Evolutionary conservation across 1,139 yeast species (phyloP), one percentile per base, ranked within the genome.

Genomic region (Pichia sp.): DNA sequence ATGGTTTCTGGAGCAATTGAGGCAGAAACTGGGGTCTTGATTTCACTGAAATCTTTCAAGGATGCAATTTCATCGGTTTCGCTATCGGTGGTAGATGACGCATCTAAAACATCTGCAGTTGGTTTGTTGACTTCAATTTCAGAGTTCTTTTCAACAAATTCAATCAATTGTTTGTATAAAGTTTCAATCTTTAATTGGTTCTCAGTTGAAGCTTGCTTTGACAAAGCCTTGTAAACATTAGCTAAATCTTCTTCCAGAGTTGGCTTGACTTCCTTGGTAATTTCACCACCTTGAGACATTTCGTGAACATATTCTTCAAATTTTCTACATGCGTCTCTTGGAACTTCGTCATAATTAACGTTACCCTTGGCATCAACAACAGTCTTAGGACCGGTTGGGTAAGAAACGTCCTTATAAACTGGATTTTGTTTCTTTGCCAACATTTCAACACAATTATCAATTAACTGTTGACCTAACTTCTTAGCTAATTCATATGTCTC

Each of bases 341-440:
- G 81, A 51, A 76, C 82, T 71, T 92, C 98, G 52, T 79, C 73
- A 68, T 87, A 92, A 49, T 73, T 73, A 60, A 92, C 77, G 63
- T 81, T 85, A 68, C 98, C 98, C 71, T 84, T 87, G 52, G 80
- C 76, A 60, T 86, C 95, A 56, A 92, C 83, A 44, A 78, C 73
- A 43, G 98, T 92, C 66, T 85, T 81, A 56, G 98, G 98, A 54
- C 95, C 97, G 46, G 96, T 86, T 62, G 96, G 96, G 62, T 81
- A 82, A 49, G 87, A 75, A 54, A 92, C 95, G 64, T 92, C 97
- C 69, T 90, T 92, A 77, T 80, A 92, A 50, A 90, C 97, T 44
- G 98, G 98, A 56, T 83, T 83, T 43, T 48, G 50, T 7, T 40
- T 32, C 33, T 58, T 55, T 50, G 74, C 78, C 51, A 87, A 65